Evolutionary conservation across 2,329 filamentous ascomycete species (phyloP), one percentile per base, ranked within the genome.

Genomic region (Xylariaceae sp.): DNA sequence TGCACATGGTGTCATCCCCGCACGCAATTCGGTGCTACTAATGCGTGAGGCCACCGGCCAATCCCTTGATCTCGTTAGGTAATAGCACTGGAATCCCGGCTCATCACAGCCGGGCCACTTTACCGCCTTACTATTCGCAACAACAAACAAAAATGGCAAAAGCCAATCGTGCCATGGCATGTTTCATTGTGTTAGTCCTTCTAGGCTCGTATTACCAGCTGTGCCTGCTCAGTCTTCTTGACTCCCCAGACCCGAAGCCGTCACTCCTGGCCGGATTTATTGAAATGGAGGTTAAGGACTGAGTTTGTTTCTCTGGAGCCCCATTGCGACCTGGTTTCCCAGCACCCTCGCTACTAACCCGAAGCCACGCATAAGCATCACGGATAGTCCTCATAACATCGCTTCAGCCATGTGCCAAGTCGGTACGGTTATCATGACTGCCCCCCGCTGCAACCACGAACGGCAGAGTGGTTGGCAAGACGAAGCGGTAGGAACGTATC

Each of bases 51-150:
- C 46, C 50, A 53, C 54, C 44, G 47, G 52, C 60, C 60, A 62
- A 62, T 62, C 54, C 54, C 56, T 60, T 55, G 54, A 60, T 57
- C 54, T 59, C 56, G 52, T 62, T 62, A 62, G 54, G 60, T 62
- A 62, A 62, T 60, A 62, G 58, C 54, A 61, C 55, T 49, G 56
- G 57, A 54, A 54, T 54, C 55, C 53, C 50, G 53, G 59, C 53
- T 35, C 51, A 50, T 53, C 41, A 40, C 50, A 53, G 47, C 51
- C 51, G 56, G 42, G 31, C 39, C 54, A 42, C 45, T 54, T 56
- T 56, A 45, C 58, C 46, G 43, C 53, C 47, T 49, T 46, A 51
- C 8, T 53, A 35, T 55, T 54, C 44, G 39, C 29, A 32, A 50
- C 47, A 54, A 59, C 56, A 55, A 52, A 56, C 54, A 42, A 51